A percentile compares a stretch with the other conserved stretches of the same genome.
phyloP scores from a whole-genome alignment of 768 basidiomycete genomes.

The Myochromella boudieri region DNA sequence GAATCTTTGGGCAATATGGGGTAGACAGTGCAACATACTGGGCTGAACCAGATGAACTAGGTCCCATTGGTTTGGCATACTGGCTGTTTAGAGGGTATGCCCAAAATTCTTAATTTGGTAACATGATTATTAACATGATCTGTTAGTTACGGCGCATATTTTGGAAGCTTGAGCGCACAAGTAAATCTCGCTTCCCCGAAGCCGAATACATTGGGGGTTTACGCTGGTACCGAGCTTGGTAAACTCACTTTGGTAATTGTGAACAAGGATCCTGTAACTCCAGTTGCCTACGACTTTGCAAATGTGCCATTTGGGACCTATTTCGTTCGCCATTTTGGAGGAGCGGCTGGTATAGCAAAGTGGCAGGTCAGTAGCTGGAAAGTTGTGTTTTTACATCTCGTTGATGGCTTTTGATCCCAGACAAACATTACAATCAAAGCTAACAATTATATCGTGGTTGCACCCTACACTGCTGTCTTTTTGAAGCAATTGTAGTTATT shows the following conservation, averaged over 20 bases:
- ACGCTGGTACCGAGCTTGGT: slow-evolving; percentile 41
- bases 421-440: slow-evolving; percentile 31
- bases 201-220: slow-evolving; percentile 43
- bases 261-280: slow-evolving; percentile 46
- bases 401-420: slow-evolving; percentile 12
- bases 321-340: slow-evolving; percentile 58
- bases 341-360: slow-evolving; percentile 50
- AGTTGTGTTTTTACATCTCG: neutral
- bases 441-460: slow-evolving; percentile 32
- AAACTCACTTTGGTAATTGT: slow-evolving; percentile 46
- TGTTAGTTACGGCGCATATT: slow-evolving; percentile 42
- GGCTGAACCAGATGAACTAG: slow-evolving; percentile 44
- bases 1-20: slow-evolving; percentile 50
- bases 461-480: slow-evolving; percentile 30
- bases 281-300: slow-evolving; percentile 39
- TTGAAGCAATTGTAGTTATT: slow-evolving; percentile 20
- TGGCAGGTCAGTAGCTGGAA: slow-evolving; percentile 42
- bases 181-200: slow-evolving; percentile 42
- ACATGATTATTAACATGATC: neutral
- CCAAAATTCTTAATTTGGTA: neutral
- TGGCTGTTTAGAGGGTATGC: slow-evolving; percentile 56
- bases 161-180: slow-evolving; percentile 43
- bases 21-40: slow-evolving; percentile 56
- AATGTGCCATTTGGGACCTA: slow-evolving; percentile 49
- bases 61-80: slow-evolving; percentile 52